Base-by-base conservation (phyloP, 2,329 filamentous ascomycete genomes). In the Colletotrichum sp. region DNA sequence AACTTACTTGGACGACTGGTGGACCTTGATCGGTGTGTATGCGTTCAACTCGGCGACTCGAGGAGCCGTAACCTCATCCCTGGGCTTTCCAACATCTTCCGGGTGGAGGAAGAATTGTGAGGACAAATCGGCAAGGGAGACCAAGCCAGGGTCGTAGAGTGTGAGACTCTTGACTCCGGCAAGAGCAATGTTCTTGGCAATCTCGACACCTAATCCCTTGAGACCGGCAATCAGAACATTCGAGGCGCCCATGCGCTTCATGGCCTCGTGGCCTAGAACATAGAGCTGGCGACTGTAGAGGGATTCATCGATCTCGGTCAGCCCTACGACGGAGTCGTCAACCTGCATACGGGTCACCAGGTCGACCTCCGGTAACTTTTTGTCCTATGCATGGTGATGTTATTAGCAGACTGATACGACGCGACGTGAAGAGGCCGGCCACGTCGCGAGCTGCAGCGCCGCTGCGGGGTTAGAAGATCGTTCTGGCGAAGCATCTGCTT, bases 221-320 rank as follows among this genome's bases (percentile, higher is more conserved):
- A 99, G 89, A 78, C 97, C 97, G 78, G 96, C 94, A 72, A 99
- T 90, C 69, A 99, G 94, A 76, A 99, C 92, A 83, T 99, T 98
- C 71, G 97, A 99, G 77, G 96, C 95, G 82, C 96, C 92, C 97
- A 99, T 99, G 82, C 97, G 96, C 90, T 98, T 99, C 97, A 99
- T 99, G 79, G 97, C 97, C 86, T 93, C 92, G 81, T 94, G 92
- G 78, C 92, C 92, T 68, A 93, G 85, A 76, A 94, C 93, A 82
- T 94, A 94, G 80, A 94, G 92, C 86, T 94, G 93, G 83, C 93
- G 90, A 83, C 92, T 94, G 88, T 94, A 94, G 80, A 94, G 91
- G 72, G 92, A 93, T 84, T 94, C 93, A 80, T 94, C 93, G 87
- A 94, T 94, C 78, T 93, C 92, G 82, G 83, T 87, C 75, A 85